Evolutionary conservation across 169 alveolate genomes (phyloP).

Genomic region (Plasmodium chabaudi): DNA sequence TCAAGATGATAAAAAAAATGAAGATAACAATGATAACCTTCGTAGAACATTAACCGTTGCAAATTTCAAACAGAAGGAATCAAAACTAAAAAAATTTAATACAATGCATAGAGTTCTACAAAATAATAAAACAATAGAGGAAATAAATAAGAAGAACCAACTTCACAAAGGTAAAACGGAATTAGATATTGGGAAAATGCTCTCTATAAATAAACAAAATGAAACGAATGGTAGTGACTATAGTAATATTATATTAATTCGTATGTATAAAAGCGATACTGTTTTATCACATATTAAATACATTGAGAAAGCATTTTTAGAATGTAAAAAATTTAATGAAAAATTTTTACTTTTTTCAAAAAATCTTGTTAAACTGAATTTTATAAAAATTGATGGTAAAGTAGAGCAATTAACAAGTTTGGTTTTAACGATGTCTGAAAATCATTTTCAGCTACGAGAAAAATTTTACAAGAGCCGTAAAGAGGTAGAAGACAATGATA

Average conservation of each 20-base stretch:
- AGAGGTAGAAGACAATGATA: neutral
- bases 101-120: neutral
- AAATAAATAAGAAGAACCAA: neutral
- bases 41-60: neutral
- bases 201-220: neutral
- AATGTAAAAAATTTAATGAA: conserved; percentile 74
- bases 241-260: conserved; percentile 33
- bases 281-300: conserved; percentile 19
- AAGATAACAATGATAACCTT: conserved; percentile 18
- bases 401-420: conserved; percentile 32
- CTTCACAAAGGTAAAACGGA: conserved; percentile 1
- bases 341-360: conserved; percentile 65
- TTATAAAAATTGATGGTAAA: conserved; percentile 64
- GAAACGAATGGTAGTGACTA: conserved; percentile 6
- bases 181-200: neutral
- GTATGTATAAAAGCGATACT: conserved; percentile 21
- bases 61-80: neutral
- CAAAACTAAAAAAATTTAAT: no score
- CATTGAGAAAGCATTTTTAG: conserved; percentile 63
- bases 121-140: neutral
- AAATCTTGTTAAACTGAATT: conserved; percentile 52
- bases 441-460: conserved; percentile 57
- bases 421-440: conserved; percentile 56
- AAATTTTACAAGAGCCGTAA: conserved; percentile 28
- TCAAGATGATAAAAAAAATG: conserved; percentile 6